phyloP scores from a whole-genome alignment of 2,329 filamentous ascomycete species.

The Colletotrichum sp. region DNA sequence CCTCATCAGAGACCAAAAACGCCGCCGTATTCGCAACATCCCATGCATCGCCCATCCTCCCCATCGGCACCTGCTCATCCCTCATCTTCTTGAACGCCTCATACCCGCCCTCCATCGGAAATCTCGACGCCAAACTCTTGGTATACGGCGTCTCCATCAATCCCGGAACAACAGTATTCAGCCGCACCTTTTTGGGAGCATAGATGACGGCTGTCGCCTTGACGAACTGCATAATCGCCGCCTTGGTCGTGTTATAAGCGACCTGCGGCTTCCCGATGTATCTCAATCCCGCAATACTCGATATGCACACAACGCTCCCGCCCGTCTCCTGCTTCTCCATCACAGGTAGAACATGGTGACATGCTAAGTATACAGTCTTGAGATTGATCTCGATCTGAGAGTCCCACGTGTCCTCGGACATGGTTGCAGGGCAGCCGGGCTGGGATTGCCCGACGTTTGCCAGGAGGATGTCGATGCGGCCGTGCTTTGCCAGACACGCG shows the following conservation, averaged over 20 bases:
- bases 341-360: slow-evolving; percentile 56
- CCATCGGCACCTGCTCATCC: slow-evolving; percentile 62
- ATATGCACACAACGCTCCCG: slow-evolving; percentile 51
- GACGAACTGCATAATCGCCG: slow-evolving; percentile 55
- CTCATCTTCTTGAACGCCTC: slow-evolving; percentile 47
- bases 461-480: slow-evolving; percentile 63
- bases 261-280: slow-evolving; percentile 57
- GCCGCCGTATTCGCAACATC: slow-evolving; percentile 63
- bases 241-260: slow-evolving; percentile 57
- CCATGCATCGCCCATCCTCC: slow-evolving; percentile 62
- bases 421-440: slow-evolving; percentile 51
- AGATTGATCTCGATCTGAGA: slow-evolving; percentile 59
- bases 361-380: slow-evolving; percentile 59
- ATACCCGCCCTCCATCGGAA: slow-evolving; percentile 35
- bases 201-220: slow-evolving; percentile 56
- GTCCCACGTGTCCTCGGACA: slow-evolving; percentile 57
- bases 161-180: slow-evolving; percentile 62
- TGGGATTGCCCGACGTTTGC: slow-evolving; percentile 66
- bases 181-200: slow-evolving; percentile 46
- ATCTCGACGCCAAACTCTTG: slow-evolving; percentile 46
- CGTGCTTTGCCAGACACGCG: slow-evolving; percentile 54
- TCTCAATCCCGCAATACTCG: slow-evolving; percentile 53
- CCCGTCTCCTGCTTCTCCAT: slow-evolving; percentile 53
- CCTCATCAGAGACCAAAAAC: slow-evolving; percentile 55
- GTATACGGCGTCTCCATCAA: slow-evolving; percentile 59